Evolutionary conservation across 2,329 filamentous ascomycete genomes (phyloP).

Genomic region (Lasiodiplodia citricola): DNA sequence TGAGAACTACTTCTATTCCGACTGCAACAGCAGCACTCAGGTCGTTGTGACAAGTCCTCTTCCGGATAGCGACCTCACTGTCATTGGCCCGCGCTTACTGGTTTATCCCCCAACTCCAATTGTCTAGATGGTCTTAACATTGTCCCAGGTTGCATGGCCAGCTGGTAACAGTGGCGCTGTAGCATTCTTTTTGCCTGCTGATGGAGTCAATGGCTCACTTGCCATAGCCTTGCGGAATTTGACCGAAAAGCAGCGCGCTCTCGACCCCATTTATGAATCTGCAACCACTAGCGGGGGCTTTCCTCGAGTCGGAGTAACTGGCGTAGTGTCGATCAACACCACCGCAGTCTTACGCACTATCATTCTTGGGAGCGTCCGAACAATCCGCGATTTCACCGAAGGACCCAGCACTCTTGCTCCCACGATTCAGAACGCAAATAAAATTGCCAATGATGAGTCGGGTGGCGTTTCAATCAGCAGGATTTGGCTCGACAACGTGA

Average conservation of each 20-base stretch:
- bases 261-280: constrained; percentile 54
- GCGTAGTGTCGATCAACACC: constrained; percentile 61
- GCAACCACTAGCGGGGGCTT: constrained; percentile 34
- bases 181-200: constrained; percentile 61
- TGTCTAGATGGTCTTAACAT: constrained; percentile 14
- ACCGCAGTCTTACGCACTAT: constrained; percentile 61
- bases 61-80: constrained; percentile 57
- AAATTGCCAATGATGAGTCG: constrained; percentile 45
- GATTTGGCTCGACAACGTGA: constrained; percentile 67
- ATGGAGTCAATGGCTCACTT: constrained; percentile 60
- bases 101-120: constrained; percentile 33
- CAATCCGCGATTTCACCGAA: constrained; percentile 67
- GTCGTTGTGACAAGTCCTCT: constrained; percentile 66
- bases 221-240: constrained; percentile 60
- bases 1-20: constrained; percentile 69
- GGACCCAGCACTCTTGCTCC: constrained; percentile 59
- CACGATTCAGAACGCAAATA: constrained; percentile 61
- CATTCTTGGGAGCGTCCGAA: constrained; percentile 67
- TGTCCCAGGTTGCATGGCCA: constrained; percentile 60
- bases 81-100: constrained; percentile 64
- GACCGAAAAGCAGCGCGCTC: constrained; percentile 47
- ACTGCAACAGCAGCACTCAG: constrained; percentile 65
- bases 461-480: constrained; percentile 58
- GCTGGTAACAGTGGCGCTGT: constrained; percentile 68
- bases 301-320: constrained; percentile 60